Conservation (phyloP, 2,329 filamentous ascomycete genomes). For the Scortechinia acanthostroma region DNA sequence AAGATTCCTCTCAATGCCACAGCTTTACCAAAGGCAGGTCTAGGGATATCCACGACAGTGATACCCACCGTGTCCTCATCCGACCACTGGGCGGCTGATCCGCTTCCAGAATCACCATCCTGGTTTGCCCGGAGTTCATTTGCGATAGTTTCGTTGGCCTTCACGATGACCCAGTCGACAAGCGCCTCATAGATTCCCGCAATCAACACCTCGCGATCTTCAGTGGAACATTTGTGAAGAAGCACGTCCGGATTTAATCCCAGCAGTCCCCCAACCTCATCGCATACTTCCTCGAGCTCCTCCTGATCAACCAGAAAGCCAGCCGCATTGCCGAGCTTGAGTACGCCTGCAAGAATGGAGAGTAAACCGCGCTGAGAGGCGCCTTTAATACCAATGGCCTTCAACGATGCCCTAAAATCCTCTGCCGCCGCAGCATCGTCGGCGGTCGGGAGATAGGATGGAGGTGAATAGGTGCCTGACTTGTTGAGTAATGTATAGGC, state of each 20-base stretch:
- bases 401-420: conserved; percentile 80
- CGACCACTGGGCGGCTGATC: conserved; percentile 44
- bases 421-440: conserved; percentile 90
- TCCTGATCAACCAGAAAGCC: conserved; percentile 82
- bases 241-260: conserved; percentile 82
- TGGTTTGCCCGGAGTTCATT: conserved; percentile 47
- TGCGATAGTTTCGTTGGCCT: conserved; percentile 79
- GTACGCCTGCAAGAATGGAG: conserved; percentile 74
- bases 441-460: conserved; percentile 81
- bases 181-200: conserved; percentile 85
- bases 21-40: conserved; percentile 75
- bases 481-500: conserved; percentile 73
- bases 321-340: conserved; percentile 86
- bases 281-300: conserved; percentile 75
- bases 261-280: conserved; percentile 80
- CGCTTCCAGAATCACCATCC: background rate
- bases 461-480: conserved; percentile 79
- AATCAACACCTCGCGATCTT: conserved; percentile 77
- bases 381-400: conserved; percentile 89
- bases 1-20: conserved; percentile 85
- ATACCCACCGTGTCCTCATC: conserved; percentile 79
- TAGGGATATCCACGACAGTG: conserved; percentile 79
- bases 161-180: conserved; percentile 87
- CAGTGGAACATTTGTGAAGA: conserved; percentile 69
- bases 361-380: conserved; percentile 75